Evolutionary conservation across 2,329 filamentous ascomycete species (phyloP).

Genomic region (Fusarium anguioides): DNA sequence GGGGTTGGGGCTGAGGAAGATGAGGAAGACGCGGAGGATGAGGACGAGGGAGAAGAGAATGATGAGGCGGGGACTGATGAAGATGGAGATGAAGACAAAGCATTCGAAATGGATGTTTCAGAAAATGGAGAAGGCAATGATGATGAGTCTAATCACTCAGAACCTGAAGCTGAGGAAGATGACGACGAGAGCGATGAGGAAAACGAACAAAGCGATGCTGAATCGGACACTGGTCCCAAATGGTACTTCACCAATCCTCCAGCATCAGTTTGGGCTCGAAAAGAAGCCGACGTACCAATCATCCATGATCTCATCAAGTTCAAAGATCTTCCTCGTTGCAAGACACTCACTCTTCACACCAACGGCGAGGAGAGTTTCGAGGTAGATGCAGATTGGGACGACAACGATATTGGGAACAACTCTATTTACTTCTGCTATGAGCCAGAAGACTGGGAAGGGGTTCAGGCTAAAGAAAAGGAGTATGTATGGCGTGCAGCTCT

Average conservation of each 20-base stretch:
- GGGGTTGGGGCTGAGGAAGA: no score
- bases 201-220: neutral
- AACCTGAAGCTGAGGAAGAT: neutral
- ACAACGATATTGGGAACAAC: neutral
- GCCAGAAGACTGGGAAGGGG: neutral
- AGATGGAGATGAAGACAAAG: neutral
- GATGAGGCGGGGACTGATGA: no score
- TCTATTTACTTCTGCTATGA: constrained; percentile 11
- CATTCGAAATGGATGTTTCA: neutral
- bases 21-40: no score
- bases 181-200: neutral
- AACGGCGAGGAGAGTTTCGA: neutral
- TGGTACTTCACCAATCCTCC: constrained; percentile 6
- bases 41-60: neutral
- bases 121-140: neutral
- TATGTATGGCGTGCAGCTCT: neutral
- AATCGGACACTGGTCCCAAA: neutral
- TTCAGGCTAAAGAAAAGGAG: neutral
- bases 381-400: constrained; percentile 5
- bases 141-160: neutral
- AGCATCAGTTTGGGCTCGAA: constrained; percentile 14
- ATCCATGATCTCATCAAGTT: neutral
- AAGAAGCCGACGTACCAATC: neutral
- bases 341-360: neutral
- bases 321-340: neutral